Base-by-base conservation (phyloP, 2,329 filamentous ascomycete species). In the Aureobasidium leucospermi region DNA sequence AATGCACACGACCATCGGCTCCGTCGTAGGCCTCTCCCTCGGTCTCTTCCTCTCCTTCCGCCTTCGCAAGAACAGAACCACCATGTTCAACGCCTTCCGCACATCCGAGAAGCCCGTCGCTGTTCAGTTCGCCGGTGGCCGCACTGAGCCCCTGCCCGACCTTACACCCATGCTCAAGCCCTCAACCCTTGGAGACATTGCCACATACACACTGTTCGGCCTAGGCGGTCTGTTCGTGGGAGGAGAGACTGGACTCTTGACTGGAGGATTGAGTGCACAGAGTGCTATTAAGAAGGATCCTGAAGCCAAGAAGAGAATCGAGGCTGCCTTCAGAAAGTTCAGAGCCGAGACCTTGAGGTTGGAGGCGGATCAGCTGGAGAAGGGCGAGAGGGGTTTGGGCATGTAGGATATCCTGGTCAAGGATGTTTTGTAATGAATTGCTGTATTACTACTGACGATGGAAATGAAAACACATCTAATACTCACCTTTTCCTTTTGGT, bases 201-300 rank as follows among this genome's bases (percentile, higher is more conserved):
- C 82, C 3, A 82, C 85, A 0, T 87, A 85, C 66, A 79, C 81
- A 62, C 81, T 88, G 67, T 84, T 87, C 48, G 79, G 80, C 0
- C 67, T 81, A 0, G 85, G 83, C 13, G 85, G 85, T 0, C 68
- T 87, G 5, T 84, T 88, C 62, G 63, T 88, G 6, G 85, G 85
- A 7, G 85, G 85, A 7, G 85, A 88, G 72, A 71, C 79, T 11
- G 85, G 85, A 0, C 72, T 87, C 48, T 63, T 87, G 60, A 79
- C 78, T 0, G 85, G 86, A 0, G 78, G 78, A 1, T 76, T 77
- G 48, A 76, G 79, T 5, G 84, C 82, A 2, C 76, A 78, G 34
- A 74, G 80, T 39, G 73, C 73, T 1, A 81, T 88, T 57, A 75
- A 74, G 1, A 70, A 69, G 29, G 81, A 88, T 65, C 77, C 81